These are phyloP conservation scores for Aspergillus transmontanensis DNA, from an alignment of 2,329 filamentous ascomycete genomes.

Conservation along the genomic window DNA sequence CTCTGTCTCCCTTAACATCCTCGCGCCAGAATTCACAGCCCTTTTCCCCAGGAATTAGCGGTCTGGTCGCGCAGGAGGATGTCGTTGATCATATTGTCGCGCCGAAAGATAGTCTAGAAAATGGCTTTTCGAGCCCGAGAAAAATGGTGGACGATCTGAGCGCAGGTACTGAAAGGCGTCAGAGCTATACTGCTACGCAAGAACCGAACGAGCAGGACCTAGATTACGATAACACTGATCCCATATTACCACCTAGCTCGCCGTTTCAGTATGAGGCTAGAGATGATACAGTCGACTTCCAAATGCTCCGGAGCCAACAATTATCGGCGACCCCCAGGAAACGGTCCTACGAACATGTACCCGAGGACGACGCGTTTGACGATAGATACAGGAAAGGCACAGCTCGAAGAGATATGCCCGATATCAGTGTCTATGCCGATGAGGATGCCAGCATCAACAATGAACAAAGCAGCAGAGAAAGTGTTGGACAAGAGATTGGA, in stretches of 20 bases:
- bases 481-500: constrained; percentile 25
- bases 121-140: constrained; percentile 31
- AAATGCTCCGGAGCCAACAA: constrained; percentile 22
- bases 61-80: constrained; percentile 17
- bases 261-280: constrained; percentile 38
- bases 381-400: constrained; percentile 33
- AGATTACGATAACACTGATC: constrained; percentile 26
- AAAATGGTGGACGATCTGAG: constrained; percentile 21
- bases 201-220: constrained; percentile 22
- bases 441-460: constrained; percentile 28
- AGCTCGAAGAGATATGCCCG: constrained; percentile 22
- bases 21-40: constrained; percentile 45
- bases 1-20: constrained; percentile 44
- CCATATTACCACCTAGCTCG: constrained; percentile 35
- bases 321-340: constrained; percentile 24
- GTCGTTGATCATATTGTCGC: constrained; percentile 19
- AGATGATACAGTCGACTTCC: constrained; percentile 38
- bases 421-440: constrained; percentile 31
- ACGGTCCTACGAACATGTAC: constrained; percentile 25
- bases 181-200: constrained; percentile 17
- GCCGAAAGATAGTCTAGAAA: constrained; percentile 25
- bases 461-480: constrained; percentile 20
- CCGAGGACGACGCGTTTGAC: constrained; percentile 16
- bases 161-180: constrained; percentile 16
- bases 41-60: constrained; percentile 29